Evolutionary conservation across 2,329 filamentous ascomycete species (phyloP).

Genomic region (Simplicillium aogashimaense): DNA sequence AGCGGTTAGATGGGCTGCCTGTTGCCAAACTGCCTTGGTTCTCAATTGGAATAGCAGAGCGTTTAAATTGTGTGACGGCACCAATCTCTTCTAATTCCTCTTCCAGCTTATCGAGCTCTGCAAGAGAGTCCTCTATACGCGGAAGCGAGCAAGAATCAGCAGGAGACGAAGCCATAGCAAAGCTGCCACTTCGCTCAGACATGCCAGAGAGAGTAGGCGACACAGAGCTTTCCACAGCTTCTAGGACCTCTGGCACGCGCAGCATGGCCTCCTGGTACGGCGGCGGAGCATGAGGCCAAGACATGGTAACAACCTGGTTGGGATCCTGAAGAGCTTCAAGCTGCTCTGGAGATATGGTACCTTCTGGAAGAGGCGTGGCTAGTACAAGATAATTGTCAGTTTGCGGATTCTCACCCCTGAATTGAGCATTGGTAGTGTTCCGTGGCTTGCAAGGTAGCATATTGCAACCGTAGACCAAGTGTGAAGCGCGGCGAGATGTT

Average conservation of each 20-base stretch:
- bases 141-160: conserved; percentile 24
- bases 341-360: not conserved
- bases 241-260: conserved; percentile 19
- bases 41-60: conserved; percentile 18
- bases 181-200: conserved; percentile 21
- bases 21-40: conserved; percentile 7
- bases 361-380: conserved; percentile 25
- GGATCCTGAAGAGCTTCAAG: not conserved
- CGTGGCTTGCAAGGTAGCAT: conserved; percentile 27
- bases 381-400: conserved; percentile 35
- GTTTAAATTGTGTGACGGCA: conserved; percentile 24
- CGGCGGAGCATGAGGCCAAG: conserved; percentile 12
- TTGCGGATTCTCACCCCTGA: conserved; percentile 8
- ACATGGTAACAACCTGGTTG: conserved; percentile 10
- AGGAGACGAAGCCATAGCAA: conserved; percentile 18
- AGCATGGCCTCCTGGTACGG: conserved; percentile 13
- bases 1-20: conserved; percentile 8
- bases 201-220: conserved; percentile 21
- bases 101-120: conserved; percentile 51
- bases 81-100: conserved; percentile 48
- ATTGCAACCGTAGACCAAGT: conserved; percentile 40
- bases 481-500: too few species aligned
- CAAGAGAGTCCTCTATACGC: conserved; percentile 54
- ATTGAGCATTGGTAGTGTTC: conserved; percentile 11
- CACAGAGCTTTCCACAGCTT: conserved; percentile 19